These are phyloP conservation scores for Coemansia sp. DNA, from an alignment of 192 early-diverging fungal species.

Conservation along the genomic window DNA sequence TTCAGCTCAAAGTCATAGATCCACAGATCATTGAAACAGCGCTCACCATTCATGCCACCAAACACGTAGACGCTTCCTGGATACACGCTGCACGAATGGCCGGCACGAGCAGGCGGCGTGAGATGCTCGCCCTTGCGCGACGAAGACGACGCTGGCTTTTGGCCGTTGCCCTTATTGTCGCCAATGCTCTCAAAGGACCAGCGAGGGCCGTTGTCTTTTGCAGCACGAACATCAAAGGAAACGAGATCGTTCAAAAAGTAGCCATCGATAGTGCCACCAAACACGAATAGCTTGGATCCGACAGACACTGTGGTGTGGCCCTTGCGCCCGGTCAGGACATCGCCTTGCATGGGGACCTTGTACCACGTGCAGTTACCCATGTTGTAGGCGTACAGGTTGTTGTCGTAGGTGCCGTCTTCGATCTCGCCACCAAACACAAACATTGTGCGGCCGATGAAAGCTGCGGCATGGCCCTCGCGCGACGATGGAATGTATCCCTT, in stretches of 20 bases:
- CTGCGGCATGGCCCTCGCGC: slow-evolving; percentile 49
- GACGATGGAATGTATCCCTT: slow-evolving; percentile 39
- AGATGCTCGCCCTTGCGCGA: slow-evolving; percentile 11
- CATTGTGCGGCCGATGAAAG: slow-evolving; percentile 57
- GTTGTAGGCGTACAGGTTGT: slow-evolving; percentile 52
- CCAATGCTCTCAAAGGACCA: slow-evolving; percentile 44
- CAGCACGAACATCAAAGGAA: slow-evolving; percentile 52
- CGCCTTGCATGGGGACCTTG: slow-evolving; percentile 52
- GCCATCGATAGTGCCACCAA: slow-evolving; percentile 47
- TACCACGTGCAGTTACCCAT: slow-evolving; percentile 56
- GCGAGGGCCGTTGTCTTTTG: slow-evolving; percentile 33
- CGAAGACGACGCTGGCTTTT: neutral
- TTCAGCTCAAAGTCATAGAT: slow-evolving; percentile 29
- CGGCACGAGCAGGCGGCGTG: slow-evolving; percentile 35
- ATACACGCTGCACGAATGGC: slow-evolving; percentile 53
- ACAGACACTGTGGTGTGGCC: slow-evolving; percentile 46
- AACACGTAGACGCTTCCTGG: slow-evolving; percentile 48
- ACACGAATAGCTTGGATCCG: slow-evolving; percentile 49
- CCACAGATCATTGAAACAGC: slow-evolving; percentile 57
- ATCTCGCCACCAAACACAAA: slow-evolving; percentile 58
- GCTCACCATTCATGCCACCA: slow-evolving; percentile 50
- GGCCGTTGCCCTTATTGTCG: slow-evolving; percentile 7
- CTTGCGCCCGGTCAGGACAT: slow-evolving; percentile 42
- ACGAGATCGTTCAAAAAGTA: slow-evolving; percentile 51
- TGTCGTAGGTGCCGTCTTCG: slow-evolving; percentile 34